phyloP scores from a whole-genome alignment of 2,329 filamentous ascomycete genomes.

The Colletotrichum karsti region DNA sequence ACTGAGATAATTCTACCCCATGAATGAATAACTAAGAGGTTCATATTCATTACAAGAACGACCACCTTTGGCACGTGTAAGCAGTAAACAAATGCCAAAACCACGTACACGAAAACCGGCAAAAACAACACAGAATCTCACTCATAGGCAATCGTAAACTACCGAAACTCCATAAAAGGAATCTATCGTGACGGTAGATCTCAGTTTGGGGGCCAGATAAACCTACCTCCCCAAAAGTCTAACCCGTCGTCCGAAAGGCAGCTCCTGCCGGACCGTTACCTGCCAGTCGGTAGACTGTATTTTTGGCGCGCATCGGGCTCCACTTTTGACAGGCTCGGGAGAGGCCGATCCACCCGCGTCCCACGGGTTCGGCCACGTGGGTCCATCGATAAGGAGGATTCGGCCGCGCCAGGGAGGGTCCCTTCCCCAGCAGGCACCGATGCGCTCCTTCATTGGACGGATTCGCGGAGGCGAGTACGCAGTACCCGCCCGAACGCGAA shows the following conservation, averaged over 20 bases:
- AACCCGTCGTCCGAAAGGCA: not conserved
- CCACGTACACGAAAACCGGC: too few relatives aligned
- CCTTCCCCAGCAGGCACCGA: not conserved
- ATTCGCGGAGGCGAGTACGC: not conserved
- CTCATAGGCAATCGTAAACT: not conserved
- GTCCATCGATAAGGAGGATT: conserved; percentile 1
- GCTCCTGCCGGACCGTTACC: not conserved
- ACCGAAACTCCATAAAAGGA: not conserved
- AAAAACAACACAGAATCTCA: not conserved
- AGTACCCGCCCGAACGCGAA: not conserved
- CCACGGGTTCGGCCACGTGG: conserved; percentile 14
- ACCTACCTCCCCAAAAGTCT: not conserved
- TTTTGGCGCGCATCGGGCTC: not conserved
- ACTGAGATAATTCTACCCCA: too few relatives aligned
- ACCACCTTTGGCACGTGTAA: too few relatives aligned
- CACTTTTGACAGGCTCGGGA: conserved; percentile 14
- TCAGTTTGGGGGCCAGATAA: not conserved
- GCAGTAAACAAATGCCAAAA: too few relatives aligned
- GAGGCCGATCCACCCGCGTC: conserved; percentile 8
- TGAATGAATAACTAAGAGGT: too few relatives aligned
- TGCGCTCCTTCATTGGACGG: not conserved
- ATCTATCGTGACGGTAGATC: not conserved
- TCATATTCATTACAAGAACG: too few relatives aligned
- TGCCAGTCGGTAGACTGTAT: conserved; percentile 17
- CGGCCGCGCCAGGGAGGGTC: not conserved